phyloP scores from a whole-genome alignment of 164 flowering plant species.

The Houttuynia cordata region DNA sequence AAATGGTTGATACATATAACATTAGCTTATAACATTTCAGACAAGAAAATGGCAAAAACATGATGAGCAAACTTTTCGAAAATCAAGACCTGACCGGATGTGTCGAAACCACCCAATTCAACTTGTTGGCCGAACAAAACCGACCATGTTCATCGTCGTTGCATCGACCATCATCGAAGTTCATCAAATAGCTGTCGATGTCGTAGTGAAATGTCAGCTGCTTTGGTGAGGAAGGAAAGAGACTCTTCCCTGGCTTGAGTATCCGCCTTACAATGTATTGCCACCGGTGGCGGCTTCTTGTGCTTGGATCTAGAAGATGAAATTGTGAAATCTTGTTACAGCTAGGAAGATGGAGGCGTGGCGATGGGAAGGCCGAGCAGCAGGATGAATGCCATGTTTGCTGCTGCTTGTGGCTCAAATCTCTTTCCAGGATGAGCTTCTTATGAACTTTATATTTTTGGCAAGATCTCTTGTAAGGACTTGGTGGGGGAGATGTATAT shows the following conservation, averaged over 20 bases:
- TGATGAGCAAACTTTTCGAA: not conserved
- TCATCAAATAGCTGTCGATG: not conserved
- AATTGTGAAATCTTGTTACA: not conserved
- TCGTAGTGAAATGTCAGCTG: not conserved
- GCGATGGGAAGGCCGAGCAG: not conserved
- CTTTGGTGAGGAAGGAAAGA: not conserved
- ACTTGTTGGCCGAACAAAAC: not conserved
- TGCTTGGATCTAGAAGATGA: not conserved
- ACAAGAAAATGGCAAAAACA: too few relatives aligned
- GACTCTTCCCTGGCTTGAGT: not conserved
- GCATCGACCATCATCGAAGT: not conserved
- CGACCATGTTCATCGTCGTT: not conserved
- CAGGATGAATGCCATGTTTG: not conserved
- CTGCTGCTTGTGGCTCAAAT: too few relatives aligned
- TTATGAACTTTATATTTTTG: too few relatives aligned
- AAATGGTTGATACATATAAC: too few relatives aligned
- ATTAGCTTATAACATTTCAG: too few relatives aligned
- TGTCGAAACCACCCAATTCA: not conserved
- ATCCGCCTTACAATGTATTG: not conserved
- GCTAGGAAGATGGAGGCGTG: not conserved
- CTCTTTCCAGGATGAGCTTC: too few relatives aligned
- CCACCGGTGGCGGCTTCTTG: not conserved
- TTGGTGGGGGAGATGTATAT: too few relatives aligned
- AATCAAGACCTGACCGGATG: not conserved
- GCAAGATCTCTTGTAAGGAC: too few relatives aligned